These are phyloP conservation scores for Sporobolomyces pararoseus DNA, from an alignment of 768 basidiomycete genomes.

Conservation along the genomic window DNA sequence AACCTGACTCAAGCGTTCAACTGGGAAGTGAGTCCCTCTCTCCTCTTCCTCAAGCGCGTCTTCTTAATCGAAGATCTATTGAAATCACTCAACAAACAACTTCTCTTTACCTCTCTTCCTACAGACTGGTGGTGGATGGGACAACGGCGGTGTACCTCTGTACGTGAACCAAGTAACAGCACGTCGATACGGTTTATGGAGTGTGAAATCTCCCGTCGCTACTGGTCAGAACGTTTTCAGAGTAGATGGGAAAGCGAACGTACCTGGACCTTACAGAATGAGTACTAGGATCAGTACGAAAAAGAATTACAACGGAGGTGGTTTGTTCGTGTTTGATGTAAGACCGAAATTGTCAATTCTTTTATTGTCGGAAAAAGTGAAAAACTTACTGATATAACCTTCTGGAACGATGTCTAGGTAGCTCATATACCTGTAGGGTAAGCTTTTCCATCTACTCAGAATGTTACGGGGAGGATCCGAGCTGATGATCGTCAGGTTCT, in stretches of 20 bases:
- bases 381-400: too few species aligned
- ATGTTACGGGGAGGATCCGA: too few species aligned
- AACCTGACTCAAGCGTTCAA: constrained; percentile 6
- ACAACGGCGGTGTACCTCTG: constrained; percentile 5
- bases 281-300: constrained; percentile 3
- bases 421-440: constrained; percentile 1
- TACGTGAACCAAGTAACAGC: background rate
- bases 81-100: background rate
- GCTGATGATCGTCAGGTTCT: too few species aligned
- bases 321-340: constrained; percentile 10
- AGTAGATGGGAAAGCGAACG: background rate
- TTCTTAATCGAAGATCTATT: background rate
- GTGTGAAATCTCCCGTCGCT: background rate
- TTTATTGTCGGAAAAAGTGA: too few species aligned
- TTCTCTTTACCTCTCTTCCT: background rate
- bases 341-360: background rate
- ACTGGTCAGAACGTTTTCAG: background rate
- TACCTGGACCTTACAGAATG: background rate
- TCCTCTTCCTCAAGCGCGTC: too few species aligned
- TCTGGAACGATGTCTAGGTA: background rate
- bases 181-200: background rate
- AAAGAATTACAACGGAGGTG: background rate
- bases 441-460: too few species aligned
- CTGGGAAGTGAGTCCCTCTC: constrained; percentile 5
- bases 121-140: constrained; percentile 10